A percentile compares a stretch with the other conserved stretches of the same genome.
Evolutionary conservation across 805 yeast genomes (phyloP).

Genomic region (Cyberlindnera euphorbiae): DNA sequence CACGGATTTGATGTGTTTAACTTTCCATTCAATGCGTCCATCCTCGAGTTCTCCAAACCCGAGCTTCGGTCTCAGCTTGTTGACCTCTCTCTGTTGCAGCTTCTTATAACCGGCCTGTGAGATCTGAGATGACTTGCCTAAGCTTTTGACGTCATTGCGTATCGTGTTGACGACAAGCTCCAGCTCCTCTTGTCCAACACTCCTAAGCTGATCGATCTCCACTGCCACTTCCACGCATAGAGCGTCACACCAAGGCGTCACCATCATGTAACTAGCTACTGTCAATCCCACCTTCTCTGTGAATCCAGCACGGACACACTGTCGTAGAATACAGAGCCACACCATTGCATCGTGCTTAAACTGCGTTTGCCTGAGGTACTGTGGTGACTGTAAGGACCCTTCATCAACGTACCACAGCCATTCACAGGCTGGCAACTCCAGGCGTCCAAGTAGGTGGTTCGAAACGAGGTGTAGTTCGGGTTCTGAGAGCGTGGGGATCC

Average conservation of each 20-base stretch:
- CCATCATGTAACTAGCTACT: constrained; percentile 8
- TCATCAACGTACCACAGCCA: constrained; percentile 24
- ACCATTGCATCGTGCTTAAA: constrained; percentile 5
- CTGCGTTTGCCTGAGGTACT: constrained; percentile 10
- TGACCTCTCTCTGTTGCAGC: neutral
- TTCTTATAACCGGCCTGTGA: constrained; percentile 22
- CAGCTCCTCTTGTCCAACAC: no score
- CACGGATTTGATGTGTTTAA: constrained; percentile 14
- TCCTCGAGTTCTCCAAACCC: constrained; percentile 11
- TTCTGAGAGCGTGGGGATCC: no score
- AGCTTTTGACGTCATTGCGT: constrained; percentile 9
- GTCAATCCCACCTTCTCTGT: neutral
- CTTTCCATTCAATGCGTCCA: constrained; percentile 17
- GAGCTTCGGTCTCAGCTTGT: constrained; percentile 13
- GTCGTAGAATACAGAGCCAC: neutral
- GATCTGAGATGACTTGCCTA: constrained; percentile 9
- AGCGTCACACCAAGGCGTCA: constrained; percentile 21
- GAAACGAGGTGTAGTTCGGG: no score
- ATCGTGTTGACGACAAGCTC: constrained; percentile 1
- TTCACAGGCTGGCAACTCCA: neutral
- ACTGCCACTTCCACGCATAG: neutral
- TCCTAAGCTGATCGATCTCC: neutral
- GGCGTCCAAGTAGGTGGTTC: neutral
- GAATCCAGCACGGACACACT: neutral
- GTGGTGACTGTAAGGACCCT: constrained; percentile 6